A percentile compares a stretch with the other conserved stretches of the same genome.
Evolutionary conservation across 2,329 filamentous ascomycete genomes (phyloP).

Genomic region (Biscogniauxia mediterranea): DNA sequence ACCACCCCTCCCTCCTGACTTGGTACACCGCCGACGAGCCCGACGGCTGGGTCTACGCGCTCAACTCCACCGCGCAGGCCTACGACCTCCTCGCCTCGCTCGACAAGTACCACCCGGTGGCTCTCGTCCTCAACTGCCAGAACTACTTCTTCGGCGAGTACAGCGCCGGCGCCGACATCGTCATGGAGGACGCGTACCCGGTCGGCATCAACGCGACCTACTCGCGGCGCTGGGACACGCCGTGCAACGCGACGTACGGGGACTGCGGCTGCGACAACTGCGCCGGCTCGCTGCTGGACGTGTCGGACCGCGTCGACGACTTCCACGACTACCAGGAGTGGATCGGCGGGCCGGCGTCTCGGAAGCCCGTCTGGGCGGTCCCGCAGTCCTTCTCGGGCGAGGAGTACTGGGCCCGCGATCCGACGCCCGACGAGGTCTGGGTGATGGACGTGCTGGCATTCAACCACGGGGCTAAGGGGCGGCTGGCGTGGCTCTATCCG

Average conservation of each 20-base stretch:
- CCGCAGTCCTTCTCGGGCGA: constrained; percentile 49
- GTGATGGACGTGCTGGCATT: constrained; percentile 46
- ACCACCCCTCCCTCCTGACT: background rate
- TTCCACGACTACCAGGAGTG: constrained; percentile 38
- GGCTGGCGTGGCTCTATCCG: constrained; percentile 46
- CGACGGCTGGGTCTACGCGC: constrained; percentile 8
- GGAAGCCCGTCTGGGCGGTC: constrained; percentile 38
- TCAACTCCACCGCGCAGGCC: constrained; percentile 41
- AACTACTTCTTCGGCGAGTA: constrained; percentile 61
- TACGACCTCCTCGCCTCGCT: constrained; percentile 26
- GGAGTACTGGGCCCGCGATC: constrained; percentile 47
- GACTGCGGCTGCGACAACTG: constrained; percentile 65
- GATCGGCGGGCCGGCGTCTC: constrained; percentile 41
- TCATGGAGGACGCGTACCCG: constrained; percentile 61
- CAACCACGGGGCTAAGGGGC: constrained; percentile 43
- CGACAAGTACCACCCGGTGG: constrained; percentile 62
- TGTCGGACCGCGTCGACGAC: constrained; percentile 41
- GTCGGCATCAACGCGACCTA: constrained; percentile 55
- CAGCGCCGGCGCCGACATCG: constrained; percentile 52
- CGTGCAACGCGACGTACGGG: constrained; percentile 58
- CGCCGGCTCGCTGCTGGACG: constrained; percentile 50
- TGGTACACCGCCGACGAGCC: background rate
- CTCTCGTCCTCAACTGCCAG: constrained; percentile 59
- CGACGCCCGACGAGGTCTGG: constrained; percentile 41
- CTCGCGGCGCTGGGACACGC: constrained; percentile 51